These are phyloP conservation scores for Gaertneriomyces semiglobifer DNA, from an alignment of 192 early-diverging fungal species.

Conservation along the genomic window DNA sequence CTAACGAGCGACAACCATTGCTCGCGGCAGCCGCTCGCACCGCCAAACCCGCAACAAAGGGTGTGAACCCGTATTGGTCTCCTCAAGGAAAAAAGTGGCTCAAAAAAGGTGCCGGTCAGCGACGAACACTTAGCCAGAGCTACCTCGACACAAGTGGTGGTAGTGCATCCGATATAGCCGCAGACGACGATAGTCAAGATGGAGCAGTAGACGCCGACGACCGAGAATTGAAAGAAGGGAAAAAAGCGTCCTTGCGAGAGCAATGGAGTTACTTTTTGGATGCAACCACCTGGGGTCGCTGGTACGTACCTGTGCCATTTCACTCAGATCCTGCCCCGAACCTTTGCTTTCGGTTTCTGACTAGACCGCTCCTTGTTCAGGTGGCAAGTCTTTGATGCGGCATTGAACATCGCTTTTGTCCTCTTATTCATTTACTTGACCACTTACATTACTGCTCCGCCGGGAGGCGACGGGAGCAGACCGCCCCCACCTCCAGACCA, in stretches of 20 bases:
- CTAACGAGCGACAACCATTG: neutral
- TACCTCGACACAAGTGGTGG: too few species aligned
- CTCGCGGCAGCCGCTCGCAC: neutral
- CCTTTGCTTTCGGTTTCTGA: too few species aligned
- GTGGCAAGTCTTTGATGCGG: constrained; percentile 26
- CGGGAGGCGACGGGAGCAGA: neutral
- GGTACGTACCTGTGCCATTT: constrained; percentile 2
- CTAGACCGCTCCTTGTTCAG: neutral
- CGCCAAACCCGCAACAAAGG: neutral
- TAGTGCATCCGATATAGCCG: too few species aligned
- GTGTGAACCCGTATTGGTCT: constrained; percentile 2
- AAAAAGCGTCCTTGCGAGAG: constrained; percentile 14
- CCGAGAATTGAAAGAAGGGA: too few species aligned
- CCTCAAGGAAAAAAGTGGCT: constrained; percentile 6
- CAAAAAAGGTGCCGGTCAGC: neutral
- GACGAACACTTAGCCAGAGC: too few species aligned
- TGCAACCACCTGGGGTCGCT: constrained; percentile 18
- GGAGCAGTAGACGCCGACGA: too few species aligned
- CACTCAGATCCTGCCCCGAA: neutral
- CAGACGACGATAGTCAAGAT: too few species aligned
- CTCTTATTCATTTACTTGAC: constrained; percentile 28
- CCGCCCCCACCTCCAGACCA: constrained; percentile 45
- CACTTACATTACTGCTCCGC: constrained; percentile 19
- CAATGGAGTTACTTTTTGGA: constrained; percentile 26
- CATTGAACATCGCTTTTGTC: constrained; percentile 26